Conservation (phyloP, 371 early-diverging fungal species). For the Rhizopus sp. region DNA sequence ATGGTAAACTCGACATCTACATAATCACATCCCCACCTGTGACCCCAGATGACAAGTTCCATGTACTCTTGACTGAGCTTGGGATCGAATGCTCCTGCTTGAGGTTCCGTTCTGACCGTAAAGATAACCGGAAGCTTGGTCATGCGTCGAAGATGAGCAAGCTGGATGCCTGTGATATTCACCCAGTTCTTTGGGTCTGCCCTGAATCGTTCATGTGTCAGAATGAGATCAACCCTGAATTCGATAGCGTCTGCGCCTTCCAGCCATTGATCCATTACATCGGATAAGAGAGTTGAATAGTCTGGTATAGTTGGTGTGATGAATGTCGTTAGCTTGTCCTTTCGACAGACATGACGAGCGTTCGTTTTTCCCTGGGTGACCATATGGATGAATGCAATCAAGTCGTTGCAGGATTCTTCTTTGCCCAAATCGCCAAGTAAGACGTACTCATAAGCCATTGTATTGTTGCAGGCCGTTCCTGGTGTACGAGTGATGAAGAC, state of each 20-base stretch:
- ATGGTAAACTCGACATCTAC: constrained; percentile 84
- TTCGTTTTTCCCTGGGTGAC: not conserved
- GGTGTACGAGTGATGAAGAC: constrained; percentile 5
- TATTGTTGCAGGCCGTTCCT: not conserved
- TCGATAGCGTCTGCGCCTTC: constrained; percentile 85
- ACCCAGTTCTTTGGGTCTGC: constrained; percentile 28
- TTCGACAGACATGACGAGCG: not conserved
- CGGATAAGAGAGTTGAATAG: constrained; percentile 23
- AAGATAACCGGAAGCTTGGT: constrained; percentile 74
- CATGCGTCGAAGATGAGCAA: constrained; percentile 23
- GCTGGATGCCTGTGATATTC: constrained; percentile 18
- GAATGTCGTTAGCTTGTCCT: constrained; percentile 40
- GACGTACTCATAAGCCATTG: not conserved
- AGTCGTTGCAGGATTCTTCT: not conserved
- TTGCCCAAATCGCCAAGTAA: not conserved
- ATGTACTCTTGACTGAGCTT: constrained; percentile 53
- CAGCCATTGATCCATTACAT: constrained; percentile 50
- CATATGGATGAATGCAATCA: not conserved
- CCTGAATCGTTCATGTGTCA: not conserved
- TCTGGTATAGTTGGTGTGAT: constrained; percentile 52
- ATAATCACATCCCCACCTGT: constrained; percentile 87
- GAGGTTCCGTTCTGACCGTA: constrained; percentile 82
- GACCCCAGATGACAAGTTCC: constrained; percentile 59
- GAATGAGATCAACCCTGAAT: constrained; percentile 86
- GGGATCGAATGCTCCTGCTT: constrained; percentile 77